Base-by-base conservation (phyloP, 495 filamentous ascomycete species). In the Lophiotrema nucula region DNA sequence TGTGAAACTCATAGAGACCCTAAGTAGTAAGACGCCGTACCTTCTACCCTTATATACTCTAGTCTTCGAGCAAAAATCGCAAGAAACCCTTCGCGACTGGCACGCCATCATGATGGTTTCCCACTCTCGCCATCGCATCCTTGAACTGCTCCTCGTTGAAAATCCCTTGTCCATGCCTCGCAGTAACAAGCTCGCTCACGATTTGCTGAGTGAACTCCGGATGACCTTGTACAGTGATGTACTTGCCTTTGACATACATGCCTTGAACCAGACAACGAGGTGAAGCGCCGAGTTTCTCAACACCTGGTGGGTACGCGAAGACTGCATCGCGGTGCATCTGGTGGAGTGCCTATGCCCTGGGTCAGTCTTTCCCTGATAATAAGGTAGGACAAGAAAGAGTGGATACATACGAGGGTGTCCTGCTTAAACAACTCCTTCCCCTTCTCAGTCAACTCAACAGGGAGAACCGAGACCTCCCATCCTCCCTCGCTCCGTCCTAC, bases 301-400 rank as follows among this genome's bases (percentile, higher is more conserved):
- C 82, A 24, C 79, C 80, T 0, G 74, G 63, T 0, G 92, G 91
- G 16, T 83, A 79, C 11, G 76, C 67, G 54, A 73, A 78, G n/a
- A 92, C 86, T 26, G 88, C 81, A 67, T 96, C 92, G 41, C 81
- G 80, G 73, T 97, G 91, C 91, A 95, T 95, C 73, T 96, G 90
- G 63, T 90, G 85, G 47, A 96, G 80, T 33, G 78, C 79, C 90
- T 95, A 60, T 39, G 19, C 19, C n/a, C n/a, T 50, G 13, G 43
- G 42, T 53, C n/a, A 65, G 52, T n/a, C 39, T 8, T 8, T 15
- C 31, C 18, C 6, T 10, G 10, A 8, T 43, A 43, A n/a, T n/a
- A n/a, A n/a, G n/a, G n/a, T n/a, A n/a, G n/a, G 39, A 27, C 47
- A 44, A 12, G 23, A 35, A 43, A 39, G 47, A 26, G 25, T 33